Percentiles rank a stretch among this genome's conserved stretches.
phyloP scores from a whole-genome alignment of 2,329 filamentous ascomycete genomes.

The Pleochaeta shiraiana region DNA sequence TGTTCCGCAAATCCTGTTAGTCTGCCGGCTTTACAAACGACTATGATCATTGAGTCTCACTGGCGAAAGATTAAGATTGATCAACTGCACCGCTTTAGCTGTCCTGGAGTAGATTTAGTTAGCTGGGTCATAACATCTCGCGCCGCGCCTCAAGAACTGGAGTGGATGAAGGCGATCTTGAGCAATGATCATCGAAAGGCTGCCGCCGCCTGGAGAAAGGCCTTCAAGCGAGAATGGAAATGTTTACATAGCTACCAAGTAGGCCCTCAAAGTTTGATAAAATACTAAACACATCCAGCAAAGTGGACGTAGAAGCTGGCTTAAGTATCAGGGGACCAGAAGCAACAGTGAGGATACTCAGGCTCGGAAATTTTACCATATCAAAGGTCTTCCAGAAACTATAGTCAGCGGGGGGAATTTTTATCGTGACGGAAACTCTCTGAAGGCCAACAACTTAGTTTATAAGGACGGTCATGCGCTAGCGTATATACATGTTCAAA shows the following conservation, averaged over 20 bases:
- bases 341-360: no score
- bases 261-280: not conserved
- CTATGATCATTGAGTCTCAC: not conserved
- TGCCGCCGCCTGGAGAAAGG: not conserved
- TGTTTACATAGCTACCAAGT: not conserved
- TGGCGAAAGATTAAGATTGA: not conserved
- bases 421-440: no score
- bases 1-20: not conserved
- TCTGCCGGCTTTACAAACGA: not conserved
- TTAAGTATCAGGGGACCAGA: no score
- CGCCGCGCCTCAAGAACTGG: not conserved
- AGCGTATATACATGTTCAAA: no score
- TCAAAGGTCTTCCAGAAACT: no score
- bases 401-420: no score
- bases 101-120: not conserved
- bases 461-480: no score
- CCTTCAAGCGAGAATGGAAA: not conserved
- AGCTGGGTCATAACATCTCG: not conserved
- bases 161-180: not conserved
- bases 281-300: not conserved
- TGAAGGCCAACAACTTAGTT: no score
- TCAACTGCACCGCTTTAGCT: not conserved
- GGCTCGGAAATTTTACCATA: no score
- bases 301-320: no score
- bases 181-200: not conserved